Base-by-base conservation (phyloP, 1,139 yeast species). In the Insectozyma bohioensis region DNA sequence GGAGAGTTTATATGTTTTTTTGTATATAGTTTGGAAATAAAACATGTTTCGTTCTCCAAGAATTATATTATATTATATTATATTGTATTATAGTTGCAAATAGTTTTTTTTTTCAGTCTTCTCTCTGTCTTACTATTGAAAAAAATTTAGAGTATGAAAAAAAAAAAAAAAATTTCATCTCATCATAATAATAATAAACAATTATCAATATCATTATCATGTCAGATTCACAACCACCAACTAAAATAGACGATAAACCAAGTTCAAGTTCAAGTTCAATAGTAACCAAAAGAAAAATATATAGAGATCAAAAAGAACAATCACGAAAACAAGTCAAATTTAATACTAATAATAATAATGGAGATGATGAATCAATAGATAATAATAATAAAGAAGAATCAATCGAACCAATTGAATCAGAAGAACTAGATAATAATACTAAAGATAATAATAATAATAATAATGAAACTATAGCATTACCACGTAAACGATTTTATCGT, bases 401-500 rank as follows among this genome's bases (percentile, higher is more conserved):
- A 18, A 22, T 18, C 12, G 10, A 10, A 13, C n/a, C 22, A 18
- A 5, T 10, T 7, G 23, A 20, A 20, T 5, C 5, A 8, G 22
- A 18, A 11, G 12, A 18, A 12, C n/a, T n/a, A n/a, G n/a, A n/a
- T n/a, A n/a, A n/a, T n/a, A n/a, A n/a, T n/a, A 13, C 19, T 9
- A 12, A 12, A 6, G 12, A 21, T 5, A 9, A 12, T 9, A 4
- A 14, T 7, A 9, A 19, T 19, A n/a, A 9, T 19, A 17, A 19
- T 11, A 7, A 14, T 4, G 25, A 23, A 14, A n/a, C n/a, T n/a
- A 14, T 71, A n/a, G 78, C 75, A 25, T 60, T 83, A 35, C 94
- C 94, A 25, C 72, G 85, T 60, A 94, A 94, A 59, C 75, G 92
- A 49, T 92, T 75, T 57, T 94, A 92, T 58, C 76, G 99, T 56